phyloP scores from a whole-genome alignment of 257 asterid genomes.

The Plantago major region DNA sequence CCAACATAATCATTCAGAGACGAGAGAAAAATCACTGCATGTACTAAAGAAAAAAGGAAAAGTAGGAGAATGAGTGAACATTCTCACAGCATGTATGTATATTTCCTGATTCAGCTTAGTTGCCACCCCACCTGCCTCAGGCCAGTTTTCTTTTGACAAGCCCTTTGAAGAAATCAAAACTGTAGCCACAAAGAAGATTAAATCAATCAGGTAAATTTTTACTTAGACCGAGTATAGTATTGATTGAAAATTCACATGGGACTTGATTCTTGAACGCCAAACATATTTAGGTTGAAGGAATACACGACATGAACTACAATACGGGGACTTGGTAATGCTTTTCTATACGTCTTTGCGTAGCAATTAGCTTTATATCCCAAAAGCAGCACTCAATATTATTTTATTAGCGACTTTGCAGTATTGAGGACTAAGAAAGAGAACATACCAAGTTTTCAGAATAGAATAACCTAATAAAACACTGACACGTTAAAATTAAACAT shows the following conservation, averaged over 20 bases:
- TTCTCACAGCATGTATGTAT: conserved; percentile 19
- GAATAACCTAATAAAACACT: background rate
- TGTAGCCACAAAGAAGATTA: conserved; percentile 43
- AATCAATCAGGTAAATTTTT: conserved; percentile 13
- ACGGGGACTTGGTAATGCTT: background rate
- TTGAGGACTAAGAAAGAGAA: background rate
- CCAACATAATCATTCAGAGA: background rate
- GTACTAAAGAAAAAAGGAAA: conserved; percentile 1
- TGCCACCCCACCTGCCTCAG: conserved; percentile 27
- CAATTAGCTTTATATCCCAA: background rate
- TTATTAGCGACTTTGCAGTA: background rate
- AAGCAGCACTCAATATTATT: background rate
- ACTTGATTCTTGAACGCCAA: background rate
- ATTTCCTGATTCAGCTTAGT: conserved; percentile 10
- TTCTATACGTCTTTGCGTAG: conserved; percentile 3
- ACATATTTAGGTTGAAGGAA: background rate
- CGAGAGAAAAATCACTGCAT: conserved; percentile 9
- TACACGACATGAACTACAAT: background rate
- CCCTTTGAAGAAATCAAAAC: conserved; percentile 86
- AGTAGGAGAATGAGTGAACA: background rate
- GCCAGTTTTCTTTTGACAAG: conserved; percentile 59
- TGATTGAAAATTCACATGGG: conserved; percentile 21
- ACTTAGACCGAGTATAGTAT: conserved; percentile 9
- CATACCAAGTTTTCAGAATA: background rate
- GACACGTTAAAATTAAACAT: no score